Percentiles rank a stretch among this genome's conserved stretches.
Conservation (phyloP, 2,329 filamentous ascomycete genomes). For the Colletotrichum lupini region DNA sequence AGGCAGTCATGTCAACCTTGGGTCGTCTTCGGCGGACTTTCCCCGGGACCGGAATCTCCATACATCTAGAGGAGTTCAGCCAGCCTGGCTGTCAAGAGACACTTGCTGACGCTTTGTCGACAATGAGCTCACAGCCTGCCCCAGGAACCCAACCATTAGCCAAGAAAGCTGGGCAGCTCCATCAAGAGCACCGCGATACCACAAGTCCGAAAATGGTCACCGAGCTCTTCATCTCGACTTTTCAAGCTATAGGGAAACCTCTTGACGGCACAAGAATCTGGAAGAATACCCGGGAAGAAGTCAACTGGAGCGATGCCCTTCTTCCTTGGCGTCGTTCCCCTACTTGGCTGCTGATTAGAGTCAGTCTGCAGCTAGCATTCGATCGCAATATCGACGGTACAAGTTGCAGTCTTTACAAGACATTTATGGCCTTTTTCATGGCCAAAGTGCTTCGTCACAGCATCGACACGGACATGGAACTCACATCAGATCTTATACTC, state of each 20-base stretch:
- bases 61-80: slow-evolving; percentile 35
- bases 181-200: slow-evolving; percentile 60
- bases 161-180: slow-evolving; percentile 49
- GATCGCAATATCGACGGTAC: slow-evolving; percentile 13
- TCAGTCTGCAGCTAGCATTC: slow-evolving; percentile 54
- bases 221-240: slow-evolving; percentile 54
- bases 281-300: slow-evolving; percentile 67
- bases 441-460: slow-evolving; percentile 45
- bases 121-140: slow-evolving; percentile 42
- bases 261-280: slow-evolving; percentile 45
- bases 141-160: slow-evolving; percentile 36
- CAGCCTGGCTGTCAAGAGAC: slow-evolving; percentile 36
- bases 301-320: slow-evolving; percentile 50
- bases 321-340: slow-evolving; percentile 63
- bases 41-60: slow-evolving; percentile 39
- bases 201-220: slow-evolving; percentile 62
- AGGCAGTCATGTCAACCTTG: slow-evolving; percentile 39
- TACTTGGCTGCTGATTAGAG: slow-evolving; percentile 66
- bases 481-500: slow-evolving; percentile 45
- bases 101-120: slow-evolving; percentile 40
- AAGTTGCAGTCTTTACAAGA: slow-evolving; percentile 55
- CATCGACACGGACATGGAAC: neutral
- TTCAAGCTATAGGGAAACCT: slow-evolving; percentile 51
- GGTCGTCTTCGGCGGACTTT: slow-evolving; percentile 46
- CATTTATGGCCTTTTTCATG: slow-evolving; percentile 60